Conservation (phyloP, 108 stramenopile species). For the Stephanodiscus minutulus region DNA sequence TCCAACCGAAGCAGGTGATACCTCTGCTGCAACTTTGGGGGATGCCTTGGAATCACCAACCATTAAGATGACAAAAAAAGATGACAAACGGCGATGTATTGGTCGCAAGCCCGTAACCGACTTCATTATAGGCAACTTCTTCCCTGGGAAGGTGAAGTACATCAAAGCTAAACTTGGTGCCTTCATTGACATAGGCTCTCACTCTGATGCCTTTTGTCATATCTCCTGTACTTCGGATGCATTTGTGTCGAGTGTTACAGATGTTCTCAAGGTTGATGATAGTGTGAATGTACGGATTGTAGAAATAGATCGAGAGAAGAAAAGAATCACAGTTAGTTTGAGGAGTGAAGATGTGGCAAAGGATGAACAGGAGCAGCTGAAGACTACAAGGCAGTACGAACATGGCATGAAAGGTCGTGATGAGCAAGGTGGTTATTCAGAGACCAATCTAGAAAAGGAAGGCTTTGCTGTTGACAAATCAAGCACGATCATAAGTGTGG, state of each 20-base stretch:
- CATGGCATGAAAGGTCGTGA: conserved; percentile 13
- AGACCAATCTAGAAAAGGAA: neutral
- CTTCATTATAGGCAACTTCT: conserved; percentile 61
- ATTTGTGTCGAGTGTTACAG: conserved; percentile 63
- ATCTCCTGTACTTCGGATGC: conserved; percentile 76
- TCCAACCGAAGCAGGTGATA: conserved; percentile 10
- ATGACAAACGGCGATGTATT: conserved; percentile 72
- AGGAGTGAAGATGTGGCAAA: conserved; percentile 62
- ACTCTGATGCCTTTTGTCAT: conserved; percentile 89
- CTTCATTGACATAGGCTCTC: conserved; percentile 87
- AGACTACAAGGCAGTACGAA: conserved; percentile 30
- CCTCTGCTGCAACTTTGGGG: neutral
- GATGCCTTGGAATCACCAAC: neutral
- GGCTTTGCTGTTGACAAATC: neutral
- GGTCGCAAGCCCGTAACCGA: conserved; percentile 90
- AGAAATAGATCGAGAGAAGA: conserved; percentile 74
- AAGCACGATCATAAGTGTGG: neutral
- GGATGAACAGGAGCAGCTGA: conserved; percentile 51
- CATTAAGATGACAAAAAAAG: conserved; percentile 36
- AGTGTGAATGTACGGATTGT: conserved; percentile 64
- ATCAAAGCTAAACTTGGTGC: conserved; percentile 79
- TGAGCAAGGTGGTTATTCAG: neutral
- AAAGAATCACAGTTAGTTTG: conserved; percentile 79
- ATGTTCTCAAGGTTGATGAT: conserved; percentile 67
- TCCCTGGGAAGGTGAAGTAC: conserved; percentile 77